Percentiles rank a stretch among this genome's conserved stretches.
phyloP scores from a whole-genome alignment of 108 stramenopile species.

The Cyclostephanos invisitatus region DNA sequence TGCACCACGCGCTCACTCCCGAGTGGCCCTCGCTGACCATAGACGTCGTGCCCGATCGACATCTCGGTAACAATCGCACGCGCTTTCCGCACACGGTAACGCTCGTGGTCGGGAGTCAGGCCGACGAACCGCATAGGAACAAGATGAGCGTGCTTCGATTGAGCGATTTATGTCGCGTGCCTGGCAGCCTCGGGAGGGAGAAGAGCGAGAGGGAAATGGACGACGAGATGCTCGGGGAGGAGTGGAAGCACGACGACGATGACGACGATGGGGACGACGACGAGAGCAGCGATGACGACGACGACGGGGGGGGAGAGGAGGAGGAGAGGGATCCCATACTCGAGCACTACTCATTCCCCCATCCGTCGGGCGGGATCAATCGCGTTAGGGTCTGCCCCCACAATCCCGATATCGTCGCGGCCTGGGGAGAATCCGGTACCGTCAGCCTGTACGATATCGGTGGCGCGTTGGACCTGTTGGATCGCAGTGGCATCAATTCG shows the following conservation, averaged over 20 bases:
- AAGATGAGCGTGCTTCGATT: slow-evolving; percentile 85
- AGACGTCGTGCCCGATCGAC: slow-evolving; percentile 86
- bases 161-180: slow-evolving; percentile 79
- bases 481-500: slow-evolving; percentile 54
- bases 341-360: slow-evolving; percentile 78
- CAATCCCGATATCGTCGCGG: slow-evolving; percentile 84
- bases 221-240: slow-evolving; percentile 83
- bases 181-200: slow-evolving; percentile 38
- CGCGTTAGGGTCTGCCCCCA: slow-evolving; percentile 95
- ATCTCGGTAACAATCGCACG: slow-evolving; percentile 78
- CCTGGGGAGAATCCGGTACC: slow-evolving; percentile 86
- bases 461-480: slow-evolving; percentile 55
- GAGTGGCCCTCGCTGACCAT: slow-evolving; percentile 97
- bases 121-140: slow-evolving; percentile 77
- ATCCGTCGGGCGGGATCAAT: slow-evolving; percentile 91
- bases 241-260: slow-evolving; percentile 77
- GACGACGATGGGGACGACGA: slow-evolving; percentile 47
- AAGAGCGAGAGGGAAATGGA: slow-evolving; percentile 67
- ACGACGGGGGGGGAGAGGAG: slow-evolving; percentile 80
- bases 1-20: slow-evolving; percentile 92
- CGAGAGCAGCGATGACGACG: slow-evolving; percentile 31
- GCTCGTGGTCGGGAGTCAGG: slow-evolving; percentile 93
- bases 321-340: slow-evolving; percentile 88
- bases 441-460: slow-evolving; percentile 91
- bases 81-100: slow-evolving; percentile 89